Base-by-base conservation (phyloP, 495 filamentous ascomycete genomes). In the Antarctomyces pellizariae region DNA sequence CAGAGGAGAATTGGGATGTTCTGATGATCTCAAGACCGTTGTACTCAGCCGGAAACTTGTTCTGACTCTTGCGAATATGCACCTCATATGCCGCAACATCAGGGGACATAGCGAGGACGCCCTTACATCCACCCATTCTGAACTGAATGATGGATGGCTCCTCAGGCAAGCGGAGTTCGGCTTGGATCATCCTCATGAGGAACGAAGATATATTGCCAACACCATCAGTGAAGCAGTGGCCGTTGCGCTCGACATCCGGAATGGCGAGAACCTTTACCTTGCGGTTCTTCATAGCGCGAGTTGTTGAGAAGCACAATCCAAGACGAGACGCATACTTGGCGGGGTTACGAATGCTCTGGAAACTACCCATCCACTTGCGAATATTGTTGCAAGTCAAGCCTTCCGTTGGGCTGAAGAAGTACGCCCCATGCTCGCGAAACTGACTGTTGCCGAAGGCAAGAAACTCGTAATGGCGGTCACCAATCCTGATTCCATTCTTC, bases 381-480 rank as follows among this genome's bases (percentile, higher is more conserved):
- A 99, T 95, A 27, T 67, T 52, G 11, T 64, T 58, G 18, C 75
- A 75, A 1, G 62, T 66, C 4, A 77, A 29, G 30, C 59, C 41
- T 2, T 64, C 47, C 2, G 57, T 56, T 0, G 67, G 57, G 0
- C 75, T 64, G 39, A 74, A 92, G 47, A 99, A 90, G 37, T 84
- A 95, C 1, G 83, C 83, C 0, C 80, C 78, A 42, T 82, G 67
- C 42, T 95, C 84, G 8, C 86, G 67, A 31, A 99, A 75, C 36
- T 95, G 86, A 0, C 84, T 92, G 44, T 91, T 95, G 0, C 86
- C 84, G 44, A 80, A 91, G 3, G 89, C 84, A 13, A 99, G 67
- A 36, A 92, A 93, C 40, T 89, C 62, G 44, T 75, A 99, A 36
- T 67, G 71, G 7, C 75, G 67, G 35, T 67, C 65, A 7, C 75